These are phyloP conservation scores for Neobulgaria alba DNA, from an alignment of 2,329 filamentous ascomycete genomes.

Conservation along the genomic window DNA sequence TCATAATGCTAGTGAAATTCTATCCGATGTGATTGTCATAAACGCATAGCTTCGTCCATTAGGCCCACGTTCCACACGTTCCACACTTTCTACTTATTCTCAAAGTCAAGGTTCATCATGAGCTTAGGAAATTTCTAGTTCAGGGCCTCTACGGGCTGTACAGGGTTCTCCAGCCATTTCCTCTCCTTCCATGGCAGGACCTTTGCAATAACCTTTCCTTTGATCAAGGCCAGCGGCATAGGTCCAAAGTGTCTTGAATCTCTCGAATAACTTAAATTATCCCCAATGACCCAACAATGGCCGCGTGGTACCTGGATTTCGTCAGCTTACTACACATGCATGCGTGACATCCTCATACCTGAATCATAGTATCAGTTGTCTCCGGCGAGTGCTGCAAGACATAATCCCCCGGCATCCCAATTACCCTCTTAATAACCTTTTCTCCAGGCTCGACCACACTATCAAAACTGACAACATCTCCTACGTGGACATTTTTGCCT, in stretches of 20 bases:
- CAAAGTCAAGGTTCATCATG: too few species aligned
- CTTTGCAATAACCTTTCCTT: constrained; percentile 68
- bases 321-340: too few species aligned
- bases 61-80: too few species aligned
- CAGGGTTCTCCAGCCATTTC: constrained; percentile 39
- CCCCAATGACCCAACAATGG: constrained; percentile 85
- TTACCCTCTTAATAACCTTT: constrained; percentile 61
- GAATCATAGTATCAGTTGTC: constrained; percentile 43
- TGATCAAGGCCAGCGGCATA: constrained; percentile 74
- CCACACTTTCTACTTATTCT: too few species aligned
- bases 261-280: constrained; percentile 75
- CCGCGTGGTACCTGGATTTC: constrained; percentile 69
- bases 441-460: constrained; percentile 58
- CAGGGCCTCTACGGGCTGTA: constrained; percentile 29
- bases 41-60: too few species aligned
- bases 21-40: too few species aligned
- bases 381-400: constrained; percentile 57
- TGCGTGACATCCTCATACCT: constrained; percentile 30
- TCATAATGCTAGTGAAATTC: too few species aligned
- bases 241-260: constrained; percentile 86
- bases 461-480: constrained; percentile 73
- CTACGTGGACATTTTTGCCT: constrained; percentile 62
- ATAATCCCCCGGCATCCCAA: constrained; percentile 48
- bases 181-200: constrained; percentile 43
- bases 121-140: constrained; percentile 1